These are phyloP conservation scores for Knoxdaviesia capensis DNA, from an alignment of 2,329 filamentous ascomycete species.

Conservation along the genomic window DNA sequence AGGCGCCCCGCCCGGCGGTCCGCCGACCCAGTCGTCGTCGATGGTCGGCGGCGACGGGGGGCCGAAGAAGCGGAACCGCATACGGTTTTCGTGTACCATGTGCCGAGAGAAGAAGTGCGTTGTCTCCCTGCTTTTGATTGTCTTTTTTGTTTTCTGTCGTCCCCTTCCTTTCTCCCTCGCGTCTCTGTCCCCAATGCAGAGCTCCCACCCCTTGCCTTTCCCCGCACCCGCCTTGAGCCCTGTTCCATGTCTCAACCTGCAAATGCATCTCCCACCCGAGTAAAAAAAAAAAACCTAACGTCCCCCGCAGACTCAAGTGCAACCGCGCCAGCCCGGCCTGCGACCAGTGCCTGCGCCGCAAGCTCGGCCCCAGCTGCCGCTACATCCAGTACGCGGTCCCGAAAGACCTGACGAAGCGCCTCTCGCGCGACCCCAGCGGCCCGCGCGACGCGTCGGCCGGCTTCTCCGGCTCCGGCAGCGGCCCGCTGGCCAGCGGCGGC, in stretches of 20 bases:
- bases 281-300: not conserved
- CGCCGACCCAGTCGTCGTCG: not conserved
- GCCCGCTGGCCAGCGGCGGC: not conserved
- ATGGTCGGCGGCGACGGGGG: slow-evolving; percentile 2
- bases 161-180: not conserved
- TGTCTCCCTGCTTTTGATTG: not conserved
- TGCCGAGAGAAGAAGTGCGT: slow-evolving; percentile 15
- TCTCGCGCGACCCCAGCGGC: not conserved
- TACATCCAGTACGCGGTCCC: slow-evolving; percentile 9
- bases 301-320: slow-evolving; percentile 12
- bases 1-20: not conserved
- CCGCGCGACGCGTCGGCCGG: not conserved
- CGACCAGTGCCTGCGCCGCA: slow-evolving; percentile 13
- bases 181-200: not conserved
- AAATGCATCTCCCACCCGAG: no score
- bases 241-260: no score
- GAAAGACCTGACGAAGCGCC: no score
- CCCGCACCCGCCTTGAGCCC: not conserved
- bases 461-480: not conserved
- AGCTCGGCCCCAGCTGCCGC: slow-evolving; percentile 9
- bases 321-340: slow-evolving; percentile 12
- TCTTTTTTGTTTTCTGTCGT: not conserved
- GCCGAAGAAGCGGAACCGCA: slow-evolving; percentile 12
- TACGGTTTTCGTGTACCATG: slow-evolving; percentile 13
- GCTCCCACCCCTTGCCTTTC: not conserved